Evolutionary conservation across 73 alveolate species (phyloP), one percentile per base, ranked within the genome.

Genomic region (Tetrahymena thermophila): DNA sequence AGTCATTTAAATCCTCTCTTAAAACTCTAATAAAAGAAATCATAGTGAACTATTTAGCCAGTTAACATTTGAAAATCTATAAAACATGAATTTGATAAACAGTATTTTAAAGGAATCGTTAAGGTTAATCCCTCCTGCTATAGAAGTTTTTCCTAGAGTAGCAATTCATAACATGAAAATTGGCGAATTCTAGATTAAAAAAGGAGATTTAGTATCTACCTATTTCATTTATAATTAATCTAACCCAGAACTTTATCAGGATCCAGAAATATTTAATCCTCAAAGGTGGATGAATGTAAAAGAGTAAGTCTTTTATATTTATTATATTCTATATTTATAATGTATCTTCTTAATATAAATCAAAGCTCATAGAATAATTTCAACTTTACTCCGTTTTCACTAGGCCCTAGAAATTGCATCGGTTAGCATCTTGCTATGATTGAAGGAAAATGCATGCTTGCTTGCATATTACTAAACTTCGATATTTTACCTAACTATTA

Each of bases 211-310:
- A 44, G 58, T 17, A 14, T 44, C 58, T 44, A 44, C 58, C 2
- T 44, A 44, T 17, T 44, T 44, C 23, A 11, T 44, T 44, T 44
- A 44, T 17, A 44, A 44, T 44, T 17, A 44, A 17, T 44, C 58
- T 44, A 44, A 44, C 58, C 58, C 58, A 44, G 58, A 44, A 2
- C 10, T 57, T 25, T 94, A 35, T 42, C 7, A 85, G 28, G 83
- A 94, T 94, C 96, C 96, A 19, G 85, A 85, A 25, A 43, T 43
- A 35, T 94, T 94, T 37, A 85, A 94, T n/a, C 96, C 96, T 40
- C 94, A 94, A 21, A 94, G 96, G 84, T 94, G 96, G 96, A 94
- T 44, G 58, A 44, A 44, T 44, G 23, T 11, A 1, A 44, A 44
- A 44, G 58, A 44, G 58, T 44, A 85, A 37, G n/a, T 85, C 28